These are phyloP conservation scores for Barnettozyma californica DNA, from an alignment of 805 yeast species.

Conservation along the genomic window DNA sequence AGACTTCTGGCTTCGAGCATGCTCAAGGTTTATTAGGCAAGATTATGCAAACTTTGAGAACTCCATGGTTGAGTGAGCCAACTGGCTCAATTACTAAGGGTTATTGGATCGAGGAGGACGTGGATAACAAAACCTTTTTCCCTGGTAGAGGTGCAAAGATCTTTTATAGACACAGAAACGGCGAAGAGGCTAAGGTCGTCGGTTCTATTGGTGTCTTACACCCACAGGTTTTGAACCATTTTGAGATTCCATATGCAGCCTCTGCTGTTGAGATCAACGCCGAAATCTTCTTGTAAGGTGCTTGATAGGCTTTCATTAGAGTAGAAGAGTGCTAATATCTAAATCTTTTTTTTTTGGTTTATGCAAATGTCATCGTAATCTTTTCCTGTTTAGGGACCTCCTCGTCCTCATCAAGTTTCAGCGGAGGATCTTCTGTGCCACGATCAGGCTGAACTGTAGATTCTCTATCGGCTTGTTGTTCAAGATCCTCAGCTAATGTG, in stretches of 20 bases:
- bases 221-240: slow-evolving; percentile 83
- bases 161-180: slow-evolving; percentile 61
- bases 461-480: slow-evolving; percentile 3
- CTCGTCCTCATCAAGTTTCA: slow-evolving; percentile 10
- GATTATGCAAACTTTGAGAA: slow-evolving; percentile 92
- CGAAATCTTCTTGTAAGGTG: slow-evolving; percentile 65
- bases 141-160: slow-evolving; percentile 97
- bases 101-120: slow-evolving; percentile 77
- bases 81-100: slow-evolving; percentile 57
- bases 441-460: neutral
- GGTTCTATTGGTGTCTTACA: slow-evolving; percentile 94
- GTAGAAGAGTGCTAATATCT: neutral
- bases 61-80: slow-evolving; percentile 64
- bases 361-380: slow-evolving; percentile 21
- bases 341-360: neutral
- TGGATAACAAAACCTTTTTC: slow-evolving; percentile 69
- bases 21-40: slow-evolving; percentile 94
- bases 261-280: slow-evolving; percentile 87
- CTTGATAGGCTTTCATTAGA: neutral
- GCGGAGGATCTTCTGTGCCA: neutral
- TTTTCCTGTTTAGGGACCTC: slow-evolving; percentile 16
- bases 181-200: slow-evolving; percentile 50
- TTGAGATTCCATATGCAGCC: slow-evolving; percentile 91
- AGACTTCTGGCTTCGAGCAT: slow-evolving; percentile 89
- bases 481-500: slow-evolving; percentile 5